Evolutionary conservation across 2,329 filamentous ascomycete species (phyloP).

Genomic region (Colletotrichum sp.): DNA sequence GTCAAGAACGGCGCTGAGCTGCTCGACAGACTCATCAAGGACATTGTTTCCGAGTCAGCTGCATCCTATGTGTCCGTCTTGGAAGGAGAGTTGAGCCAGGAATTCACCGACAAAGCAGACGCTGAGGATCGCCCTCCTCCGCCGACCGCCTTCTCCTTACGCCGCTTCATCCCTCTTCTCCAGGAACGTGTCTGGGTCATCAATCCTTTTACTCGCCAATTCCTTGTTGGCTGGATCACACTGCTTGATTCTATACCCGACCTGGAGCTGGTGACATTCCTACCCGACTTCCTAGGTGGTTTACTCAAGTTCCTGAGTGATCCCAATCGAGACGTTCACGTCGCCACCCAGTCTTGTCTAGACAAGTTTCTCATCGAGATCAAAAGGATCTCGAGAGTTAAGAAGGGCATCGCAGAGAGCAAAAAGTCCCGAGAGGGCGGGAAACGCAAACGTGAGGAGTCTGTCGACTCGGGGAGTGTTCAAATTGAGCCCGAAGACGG

Average conservation of each 20-base stretch:
- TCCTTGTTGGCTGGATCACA: conserved; percentile 95
- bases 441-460: conserved; percentile 72
- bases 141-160: conserved; percentile 89
- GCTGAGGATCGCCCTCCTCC: conserved; percentile 44
- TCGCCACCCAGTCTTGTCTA: conserved; percentile 84
- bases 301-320: conserved; percentile 92
- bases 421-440: conserved; percentile 71
- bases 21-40: conserved; percentile 91
- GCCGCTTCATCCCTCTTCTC: conserved; percentile 88
- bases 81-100: conserved; percentile 57
- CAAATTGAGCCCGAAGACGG: conserved; percentile 63
- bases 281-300: conserved; percentile 90
- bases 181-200: conserved; percentile 94
- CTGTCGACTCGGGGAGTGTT: conserved; percentile 68
- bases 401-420: conserved; percentile 89
- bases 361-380: conserved; percentile 94
- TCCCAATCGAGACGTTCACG: conserved; percentile 91
- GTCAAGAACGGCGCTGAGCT: conserved; percentile 98
- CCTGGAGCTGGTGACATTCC: conserved; percentile 87
- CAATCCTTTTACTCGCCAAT: conserved; percentile 93
- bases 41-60: conserved; percentile 94
- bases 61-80: conserved; percentile 93
- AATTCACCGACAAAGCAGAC: conserved; percentile 46
- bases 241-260: conserved; percentile 96
- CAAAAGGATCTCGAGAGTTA: conserved; percentile 89